These are phyloP conservation scores for Fraxinus albicans DNA, from an alignment of 305 asterid species.

Conservation along the genomic window DNA sequence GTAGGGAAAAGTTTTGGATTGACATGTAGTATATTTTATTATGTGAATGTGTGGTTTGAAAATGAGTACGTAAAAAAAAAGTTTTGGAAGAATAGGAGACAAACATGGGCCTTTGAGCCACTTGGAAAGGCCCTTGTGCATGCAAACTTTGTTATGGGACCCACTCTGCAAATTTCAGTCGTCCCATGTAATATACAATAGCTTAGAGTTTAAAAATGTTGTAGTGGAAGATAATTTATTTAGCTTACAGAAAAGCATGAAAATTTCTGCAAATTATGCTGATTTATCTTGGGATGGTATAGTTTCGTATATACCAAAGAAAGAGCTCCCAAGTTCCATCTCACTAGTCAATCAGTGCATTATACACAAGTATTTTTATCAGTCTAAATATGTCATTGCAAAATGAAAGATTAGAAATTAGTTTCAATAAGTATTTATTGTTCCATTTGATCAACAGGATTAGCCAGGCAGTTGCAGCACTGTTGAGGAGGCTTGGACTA, in stretches of 20 bases:
- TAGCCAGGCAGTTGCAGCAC: conserved; percentile 74
- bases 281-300: conserved; percentile 7
- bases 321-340: not conserved
- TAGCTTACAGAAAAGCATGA: not conserved
- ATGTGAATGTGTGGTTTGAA: no score
- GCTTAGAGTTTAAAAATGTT: conserved; percentile 3
- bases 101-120: not conserved
- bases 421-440: conserved; percentile 16
- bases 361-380: not conserved
- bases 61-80: no score
- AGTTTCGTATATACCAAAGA: not conserved
- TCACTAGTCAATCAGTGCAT: not conserved
- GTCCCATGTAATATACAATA: not conserved
- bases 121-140: not conserved
- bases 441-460: conserved; percentile 56
- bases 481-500: conserved; percentile 80
- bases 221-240: conserved; percentile 9
- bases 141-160: not conserved
- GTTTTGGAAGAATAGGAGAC: no score
- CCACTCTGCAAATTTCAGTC: not conserved
- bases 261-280: conserved; percentile 1
- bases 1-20: no score
- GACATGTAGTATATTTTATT: no score
- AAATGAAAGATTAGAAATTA: not conserved
- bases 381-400: not conserved